phyloP scores from a whole-genome alignment of 768 basidiomycete genomes.

The Mycena vulgaris region DNA sequence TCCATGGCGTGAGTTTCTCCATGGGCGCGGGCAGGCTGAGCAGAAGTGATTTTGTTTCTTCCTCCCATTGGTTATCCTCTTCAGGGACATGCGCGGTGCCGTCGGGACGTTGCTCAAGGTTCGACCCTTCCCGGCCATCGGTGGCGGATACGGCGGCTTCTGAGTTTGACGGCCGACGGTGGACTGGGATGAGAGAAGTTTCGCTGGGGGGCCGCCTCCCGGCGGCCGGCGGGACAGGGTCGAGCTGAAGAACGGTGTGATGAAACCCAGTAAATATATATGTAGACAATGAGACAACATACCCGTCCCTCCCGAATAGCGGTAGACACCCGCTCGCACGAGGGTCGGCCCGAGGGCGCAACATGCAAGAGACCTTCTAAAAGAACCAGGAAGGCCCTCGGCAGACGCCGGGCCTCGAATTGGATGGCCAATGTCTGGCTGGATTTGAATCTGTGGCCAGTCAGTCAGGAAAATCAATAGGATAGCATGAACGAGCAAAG shows the following conservation, averaged over 20 bases:
- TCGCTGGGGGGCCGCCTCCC: background rate
- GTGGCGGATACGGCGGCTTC: background rate
- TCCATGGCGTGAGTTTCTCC: slow-evolving; percentile 11
- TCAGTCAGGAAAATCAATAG: background rate
- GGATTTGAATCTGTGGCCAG: slow-evolving; percentile 61
- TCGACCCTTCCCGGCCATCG: background rate
- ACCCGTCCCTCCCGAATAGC: slow-evolving; percentile 84
- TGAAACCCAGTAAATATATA: background rate
- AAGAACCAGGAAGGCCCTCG: slow-evolving; percentile 78
- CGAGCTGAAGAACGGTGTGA: slow-evolving; percentile 17
- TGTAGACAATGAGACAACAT: slow-evolving; percentile 47
- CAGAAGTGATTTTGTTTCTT: slow-evolving; percentile 15
- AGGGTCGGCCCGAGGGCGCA: slow-evolving; percentile 73
- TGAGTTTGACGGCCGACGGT: slow-evolving; percentile 20
- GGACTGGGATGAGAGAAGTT: slow-evolving; percentile 29
- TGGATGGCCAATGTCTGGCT: slow-evolving; percentile 64
- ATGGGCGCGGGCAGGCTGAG: slow-evolving; percentile 28
- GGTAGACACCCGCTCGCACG: slow-evolving; percentile 77
- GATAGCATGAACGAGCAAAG: slow-evolving; percentile 32
- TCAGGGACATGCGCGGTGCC: background rate
- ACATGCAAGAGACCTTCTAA: slow-evolving; percentile 81
- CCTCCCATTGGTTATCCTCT: slow-evolving; percentile 4
- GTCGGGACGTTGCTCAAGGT: slow-evolving; percentile 2
- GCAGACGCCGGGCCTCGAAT: slow-evolving; percentile 82
- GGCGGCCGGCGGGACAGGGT: slow-evolving; percentile 12